These are phyloP conservation scores for Trypanosoma cruzi DNA, from an alignment of 208 protist genomes.

Conservation along the genomic window DNA sequence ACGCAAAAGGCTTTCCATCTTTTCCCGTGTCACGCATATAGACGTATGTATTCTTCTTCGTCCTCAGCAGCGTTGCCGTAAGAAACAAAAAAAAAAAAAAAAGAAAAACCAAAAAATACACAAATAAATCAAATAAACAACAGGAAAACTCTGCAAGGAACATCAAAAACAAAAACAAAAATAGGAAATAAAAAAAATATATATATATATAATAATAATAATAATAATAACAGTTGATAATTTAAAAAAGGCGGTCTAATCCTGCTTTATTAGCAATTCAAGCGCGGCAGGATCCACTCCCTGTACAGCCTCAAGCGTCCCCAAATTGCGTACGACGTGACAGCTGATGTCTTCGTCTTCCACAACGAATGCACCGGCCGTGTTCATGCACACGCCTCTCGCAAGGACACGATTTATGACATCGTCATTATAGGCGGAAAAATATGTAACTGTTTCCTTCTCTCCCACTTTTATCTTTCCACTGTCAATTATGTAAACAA, in stretches of 20 bases:
- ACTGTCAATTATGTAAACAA: slow-evolving; percentile 40
- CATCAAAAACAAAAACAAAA: background rate
- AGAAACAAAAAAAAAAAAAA: slow-evolving; percentile 7
- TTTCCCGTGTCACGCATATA: background rate
- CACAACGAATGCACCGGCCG: slow-evolving; percentile 76
- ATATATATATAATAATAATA: background rate
- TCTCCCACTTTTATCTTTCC: slow-evolving; percentile 27
- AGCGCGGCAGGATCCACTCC: slow-evolving; percentile 26
- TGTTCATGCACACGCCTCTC: slow-evolving; percentile 46
- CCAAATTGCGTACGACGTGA: slow-evolving; percentile 26
- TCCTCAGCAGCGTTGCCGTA: no score
- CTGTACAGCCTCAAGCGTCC: slow-evolving; percentile 27
- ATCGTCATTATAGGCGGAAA: slow-evolving; percentile 44
- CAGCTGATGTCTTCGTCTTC: slow-evolving; percentile 71
- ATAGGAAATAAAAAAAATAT: background rate
- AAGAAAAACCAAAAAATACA: slow-evolving; percentile 28
- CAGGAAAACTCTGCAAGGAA: no score
- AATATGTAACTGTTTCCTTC: slow-evolving; percentile 70
- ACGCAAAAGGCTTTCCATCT: slow-evolving; percentile 32
- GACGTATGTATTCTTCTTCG: background rate
- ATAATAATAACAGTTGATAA: no score
- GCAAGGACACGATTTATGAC: slow-evolving; percentile 55
- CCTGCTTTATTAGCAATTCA: slow-evolving; percentile 12
- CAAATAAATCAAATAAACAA: background rate
- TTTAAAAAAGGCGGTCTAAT: no score